These are phyloP conservation scores for Aphanoascus verrucosus DNA, from an alignment of 2,329 filamentous ascomycete species.

Conservation along the genomic window DNA sequence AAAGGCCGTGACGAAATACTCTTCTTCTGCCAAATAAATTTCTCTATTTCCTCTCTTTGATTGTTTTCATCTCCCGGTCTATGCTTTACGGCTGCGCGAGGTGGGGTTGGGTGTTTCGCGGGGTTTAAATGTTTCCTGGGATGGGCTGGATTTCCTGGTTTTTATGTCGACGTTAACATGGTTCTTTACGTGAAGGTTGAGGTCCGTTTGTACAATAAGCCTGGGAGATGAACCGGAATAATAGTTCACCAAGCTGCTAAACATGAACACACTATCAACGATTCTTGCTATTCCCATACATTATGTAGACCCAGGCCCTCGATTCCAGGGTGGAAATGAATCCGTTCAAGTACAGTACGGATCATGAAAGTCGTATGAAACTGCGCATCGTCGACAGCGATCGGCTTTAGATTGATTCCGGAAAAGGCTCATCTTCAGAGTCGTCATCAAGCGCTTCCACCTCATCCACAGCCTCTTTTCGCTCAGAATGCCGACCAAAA, in stretches of 20 bases:
- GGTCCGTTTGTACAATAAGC: slow-evolving; percentile 10
- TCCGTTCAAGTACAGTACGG: no score
- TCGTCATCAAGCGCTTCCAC: slow-evolving; percentile 80
- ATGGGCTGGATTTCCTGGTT: slow-evolving; percentile 32
- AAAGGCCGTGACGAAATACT: slow-evolving; percentile 99
- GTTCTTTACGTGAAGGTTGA: slow-evolving; percentile 6
- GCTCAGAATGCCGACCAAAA: slow-evolving; percentile 45
- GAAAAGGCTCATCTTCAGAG: slow-evolving; percentile 20
- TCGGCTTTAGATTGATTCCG: slow-evolving; percentile 15
- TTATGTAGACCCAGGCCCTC: no score
- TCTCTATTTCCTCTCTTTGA: slow-evolving; percentile 32
- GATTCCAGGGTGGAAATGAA: no score
- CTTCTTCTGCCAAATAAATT: slow-evolving; percentile 91
- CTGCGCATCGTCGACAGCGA: neutral
- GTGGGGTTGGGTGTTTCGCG: slow-evolving; percentile 24
- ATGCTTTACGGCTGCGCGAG: slow-evolving; percentile 34
- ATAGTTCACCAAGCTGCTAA: neutral
- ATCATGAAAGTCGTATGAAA: neutral
- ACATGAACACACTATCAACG: slow-evolving; percentile 1
- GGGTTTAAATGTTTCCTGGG: slow-evolving; percentile 36
- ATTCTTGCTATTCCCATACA: no score
- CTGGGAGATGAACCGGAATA: slow-evolving; percentile 3
- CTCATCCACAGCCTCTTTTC: slow-evolving; percentile 70
- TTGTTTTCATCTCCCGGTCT: slow-evolving; percentile 34
- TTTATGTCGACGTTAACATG: slow-evolving; percentile 21